Evolutionary conservation across 2,329 filamentous ascomycete species (phyloP), one percentile per base, ranked within the genome.

Genomic region (Alternaria hordeiaustralica): DNA sequence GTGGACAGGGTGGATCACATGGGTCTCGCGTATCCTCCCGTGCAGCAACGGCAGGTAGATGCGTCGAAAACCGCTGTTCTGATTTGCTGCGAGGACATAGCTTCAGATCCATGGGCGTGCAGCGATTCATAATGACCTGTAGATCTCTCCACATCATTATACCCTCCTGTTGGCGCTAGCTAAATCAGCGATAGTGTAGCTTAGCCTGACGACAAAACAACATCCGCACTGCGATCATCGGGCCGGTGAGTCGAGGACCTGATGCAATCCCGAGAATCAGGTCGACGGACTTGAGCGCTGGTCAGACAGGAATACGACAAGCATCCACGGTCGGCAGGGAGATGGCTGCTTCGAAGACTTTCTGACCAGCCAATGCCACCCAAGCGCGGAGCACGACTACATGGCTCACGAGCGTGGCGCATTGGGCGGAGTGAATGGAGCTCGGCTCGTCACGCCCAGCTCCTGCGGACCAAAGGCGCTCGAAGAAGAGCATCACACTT

Each of bases 211-310:
- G 58, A 26, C 47, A 56, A 69, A 66, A 68, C 45, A 59, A 67
- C 51, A 54, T 64, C 49, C 60, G 44, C 60, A 46, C 61, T 54
- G 54, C 58, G 57, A 53, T 47, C 50, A 53, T 61, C 56, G 55
- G 63, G 47, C 60, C 43, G 30, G 58, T 60, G 41, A 41, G n/a
- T 54, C 18, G 51, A 53, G 45, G 44, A 57, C 51, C 46, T 58
- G 45, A 25, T 33, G 53, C 54, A 23, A 50, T 64, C 41, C 69
- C 69, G 55, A 63, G 50, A 69, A 61, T 60, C 70, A 66, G 68
- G 68, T 58, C 46, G 33, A 64, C 68, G 71, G 71, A 74, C 59
- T 69, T 76, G 50, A 66, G 71, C 71, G 72, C 67, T 64, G 60
- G 57, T 58, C 58, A 60, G 51, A 44, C 54, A 18, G 15, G 44